Percentiles rank a stretch among this genome's conserved stretches.
phyloP scores from a whole-genome alignment of 2,329 filamentous ascomycete species.

The Colletotrichum musae region DNA sequence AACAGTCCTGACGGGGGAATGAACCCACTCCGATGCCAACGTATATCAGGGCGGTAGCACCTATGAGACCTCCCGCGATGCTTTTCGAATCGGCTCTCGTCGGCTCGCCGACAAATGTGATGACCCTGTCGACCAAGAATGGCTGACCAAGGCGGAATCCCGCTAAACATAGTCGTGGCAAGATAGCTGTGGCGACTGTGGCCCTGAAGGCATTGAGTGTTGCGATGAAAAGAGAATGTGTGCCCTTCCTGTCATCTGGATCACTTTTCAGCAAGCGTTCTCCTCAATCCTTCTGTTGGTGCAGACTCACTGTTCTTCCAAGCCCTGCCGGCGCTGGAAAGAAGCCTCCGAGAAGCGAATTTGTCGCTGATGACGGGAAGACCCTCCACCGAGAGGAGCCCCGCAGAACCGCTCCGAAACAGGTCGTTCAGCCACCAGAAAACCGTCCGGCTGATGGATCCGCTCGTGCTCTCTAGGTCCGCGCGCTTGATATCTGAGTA shows the following conservation, averaged over 20 bases:
- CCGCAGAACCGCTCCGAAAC: slow-evolving; percentile 50
- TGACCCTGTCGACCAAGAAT: slow-evolving; percentile 42
- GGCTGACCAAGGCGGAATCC: slow-evolving; percentile 40
- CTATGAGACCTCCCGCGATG: slow-evolving; percentile 45
- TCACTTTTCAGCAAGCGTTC: not conserved
- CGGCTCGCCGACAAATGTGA: slow-evolving; percentile 34
- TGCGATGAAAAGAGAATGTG: not conserved
- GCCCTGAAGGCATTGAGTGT: not conserved
- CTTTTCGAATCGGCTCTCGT: slow-evolving; percentile 6
- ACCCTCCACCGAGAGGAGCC: not conserved
- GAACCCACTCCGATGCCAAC: slow-evolving; percentile 43
- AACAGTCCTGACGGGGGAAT: not conserved
- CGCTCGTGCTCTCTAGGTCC: slow-evolving; percentile 63
- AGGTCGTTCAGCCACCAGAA: slow-evolving; percentile 69
- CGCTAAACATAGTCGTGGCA: not conserved
- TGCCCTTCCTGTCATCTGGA: not conserved
- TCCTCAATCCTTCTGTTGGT: not conserved
- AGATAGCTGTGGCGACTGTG: not conserved
- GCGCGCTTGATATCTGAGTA: not conserved
- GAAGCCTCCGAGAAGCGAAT: not conserved
- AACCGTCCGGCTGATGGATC: slow-evolving; percentile 60
- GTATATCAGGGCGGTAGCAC: slow-evolving; percentile 45
- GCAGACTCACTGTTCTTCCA: not conserved
- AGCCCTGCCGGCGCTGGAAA: not conserved
- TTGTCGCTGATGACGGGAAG: not conserved